These are phyloP conservation scores for Taiozyma sp. DNA, from an alignment of 1,139 yeast species.

Conservation along the genomic window DNA sequence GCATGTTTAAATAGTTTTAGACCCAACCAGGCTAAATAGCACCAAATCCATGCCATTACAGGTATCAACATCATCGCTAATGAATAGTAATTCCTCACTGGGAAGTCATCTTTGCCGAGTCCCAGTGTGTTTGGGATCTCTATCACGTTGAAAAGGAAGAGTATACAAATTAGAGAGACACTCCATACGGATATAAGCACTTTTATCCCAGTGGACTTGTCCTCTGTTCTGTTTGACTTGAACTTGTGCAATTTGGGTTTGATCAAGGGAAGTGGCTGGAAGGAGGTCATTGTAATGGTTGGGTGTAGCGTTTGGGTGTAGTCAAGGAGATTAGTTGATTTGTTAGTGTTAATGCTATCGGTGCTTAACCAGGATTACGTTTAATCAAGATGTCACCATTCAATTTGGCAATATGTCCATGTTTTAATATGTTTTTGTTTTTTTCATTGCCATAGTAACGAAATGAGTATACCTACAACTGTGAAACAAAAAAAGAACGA, in stretches of 20 bases:
- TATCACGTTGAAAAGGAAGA: neutral
- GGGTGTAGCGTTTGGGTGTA: too few relatives aligned
- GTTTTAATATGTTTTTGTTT: too few relatives aligned
- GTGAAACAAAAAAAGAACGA: too few relatives aligned
- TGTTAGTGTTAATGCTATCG: too few relatives aligned
- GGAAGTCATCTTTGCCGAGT: slow-evolving; percentile 10
- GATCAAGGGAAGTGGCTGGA: neutral
- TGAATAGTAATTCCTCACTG: slow-evolving; percentile 19
- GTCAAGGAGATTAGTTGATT: neutral
- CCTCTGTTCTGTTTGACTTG: neutral
- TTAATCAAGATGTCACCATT: too few relatives aligned
- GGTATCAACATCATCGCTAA: slow-evolving; percentile 20
- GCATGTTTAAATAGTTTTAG: slow-evolving; percentile 24
- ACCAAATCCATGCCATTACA: slow-evolving; percentile 23
- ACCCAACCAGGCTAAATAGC: slow-evolving; percentile 22
- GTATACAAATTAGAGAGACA: neutral
- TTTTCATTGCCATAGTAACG: too few relatives aligned
- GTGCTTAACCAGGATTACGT: too few relatives aligned
- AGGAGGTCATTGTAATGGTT: neutral
- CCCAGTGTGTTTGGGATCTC: neutral
- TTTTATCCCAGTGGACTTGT: neutral
- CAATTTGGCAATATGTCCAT: too few relatives aligned
- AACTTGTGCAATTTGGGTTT: neutral
- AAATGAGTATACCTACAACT: too few relatives aligned
- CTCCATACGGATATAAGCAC: neutral